phyloP scores from a whole-genome alignment of 441 rosid species.

The Corymbia calophylla region DNA sequence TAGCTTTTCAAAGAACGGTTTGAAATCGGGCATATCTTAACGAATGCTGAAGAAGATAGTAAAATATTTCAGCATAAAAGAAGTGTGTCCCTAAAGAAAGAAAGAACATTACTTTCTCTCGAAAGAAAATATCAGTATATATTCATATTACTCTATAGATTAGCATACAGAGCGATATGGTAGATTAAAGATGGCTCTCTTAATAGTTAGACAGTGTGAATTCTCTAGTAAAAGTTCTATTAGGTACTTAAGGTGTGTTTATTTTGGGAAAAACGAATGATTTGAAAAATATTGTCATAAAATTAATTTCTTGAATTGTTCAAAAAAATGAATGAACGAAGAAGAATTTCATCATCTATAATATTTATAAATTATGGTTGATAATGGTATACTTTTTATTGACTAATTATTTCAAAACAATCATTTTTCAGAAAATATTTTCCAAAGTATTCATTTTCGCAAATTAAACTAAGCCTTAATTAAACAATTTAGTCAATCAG shows the following conservation, averaged over 20 bases:
- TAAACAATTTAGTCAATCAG: background rate
- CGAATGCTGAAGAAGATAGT: background rate
- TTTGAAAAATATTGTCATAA: background rate
- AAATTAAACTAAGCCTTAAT: background rate
- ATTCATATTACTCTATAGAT: background rate
- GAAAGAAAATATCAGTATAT: background rate
- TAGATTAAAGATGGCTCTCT: background rate
- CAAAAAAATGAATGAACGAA: background rate
- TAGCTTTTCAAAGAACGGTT: background rate
- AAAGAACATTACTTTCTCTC: background rate
- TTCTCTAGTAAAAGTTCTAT: background rate
- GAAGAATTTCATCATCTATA: no score
- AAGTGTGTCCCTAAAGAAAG: background rate
- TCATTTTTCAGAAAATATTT: no score
- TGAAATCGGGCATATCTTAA: background rate
- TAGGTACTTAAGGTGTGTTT: background rate
- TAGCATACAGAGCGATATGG: background rate
- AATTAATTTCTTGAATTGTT: background rate
- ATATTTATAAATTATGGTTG: background rate
- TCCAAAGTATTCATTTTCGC: no score
- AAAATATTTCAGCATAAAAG: background rate
- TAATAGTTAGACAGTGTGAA: background rate
- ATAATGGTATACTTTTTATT: rapidly evolving
- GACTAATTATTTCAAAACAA: background rate
- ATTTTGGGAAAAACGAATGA: background rate